These are phyloP conservation scores for Primulina eburnea DNA, from an alignment of 257 asterid species.

Conservation along the genomic window DNA sequence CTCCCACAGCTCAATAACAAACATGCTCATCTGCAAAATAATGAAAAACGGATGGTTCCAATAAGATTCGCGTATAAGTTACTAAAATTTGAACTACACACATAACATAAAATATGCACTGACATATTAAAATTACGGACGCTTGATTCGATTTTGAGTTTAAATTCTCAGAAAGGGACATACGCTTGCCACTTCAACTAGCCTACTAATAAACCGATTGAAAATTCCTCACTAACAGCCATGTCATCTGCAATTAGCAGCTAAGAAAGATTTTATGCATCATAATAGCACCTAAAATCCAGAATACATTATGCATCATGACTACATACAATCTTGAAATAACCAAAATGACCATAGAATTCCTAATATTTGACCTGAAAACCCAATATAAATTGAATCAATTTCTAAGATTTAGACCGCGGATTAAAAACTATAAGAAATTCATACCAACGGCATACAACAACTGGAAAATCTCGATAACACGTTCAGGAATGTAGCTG, in stretches of 20 bases:
- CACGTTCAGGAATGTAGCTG: constrained; percentile 6
- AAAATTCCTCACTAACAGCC: no score
- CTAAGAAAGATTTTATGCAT: constrained; percentile 16
- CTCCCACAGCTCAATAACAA: constrained; percentile 28
- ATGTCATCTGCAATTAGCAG: constrained; percentile 4
- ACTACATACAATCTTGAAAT: constrained; percentile 12
- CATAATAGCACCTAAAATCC: constrained; percentile 19
- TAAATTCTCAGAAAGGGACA: not conserved
- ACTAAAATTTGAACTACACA: not conserved
- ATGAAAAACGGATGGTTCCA: constrained; percentile 5
- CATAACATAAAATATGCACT: not conserved
- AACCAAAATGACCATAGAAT: not conserved
- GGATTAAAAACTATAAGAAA: not conserved
- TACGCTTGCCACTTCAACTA: not conserved
- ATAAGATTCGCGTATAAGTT: not conserved
- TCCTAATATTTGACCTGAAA: constrained; percentile 10
- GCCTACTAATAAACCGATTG: no score
- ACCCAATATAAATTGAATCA: not conserved
- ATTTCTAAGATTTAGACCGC: not conserved
- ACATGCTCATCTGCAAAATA: constrained; percentile 48
- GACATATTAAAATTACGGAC: not conserved
- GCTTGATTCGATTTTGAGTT: not conserved
- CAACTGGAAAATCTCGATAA: not conserved
- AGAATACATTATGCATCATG: constrained; percentile 12
- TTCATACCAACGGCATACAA: not conserved